phyloP scores from a whole-genome alignment of 768 basidiomycete species.

The Russula sp. region DNA sequence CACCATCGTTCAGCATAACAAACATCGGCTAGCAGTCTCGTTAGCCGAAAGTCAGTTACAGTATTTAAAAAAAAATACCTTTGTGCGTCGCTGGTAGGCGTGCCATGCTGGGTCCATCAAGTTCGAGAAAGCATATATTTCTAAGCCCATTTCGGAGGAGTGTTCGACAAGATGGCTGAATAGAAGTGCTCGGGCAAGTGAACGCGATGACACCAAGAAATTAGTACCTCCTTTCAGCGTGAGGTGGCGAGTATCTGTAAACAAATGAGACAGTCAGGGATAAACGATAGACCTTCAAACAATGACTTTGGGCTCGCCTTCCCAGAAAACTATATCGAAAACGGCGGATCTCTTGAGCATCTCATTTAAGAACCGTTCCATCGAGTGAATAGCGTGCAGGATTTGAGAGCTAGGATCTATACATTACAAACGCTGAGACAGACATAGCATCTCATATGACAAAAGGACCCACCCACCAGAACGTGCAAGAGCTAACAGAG shows the following conservation, averaged over 20 bases:
- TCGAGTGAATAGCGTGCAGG: conserved; percentile 47
- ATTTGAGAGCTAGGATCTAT: conserved; percentile 54
- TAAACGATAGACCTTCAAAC: not conserved
- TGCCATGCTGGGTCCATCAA: conserved; percentile 44
- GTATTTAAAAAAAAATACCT: not conserved
- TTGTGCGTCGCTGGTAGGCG: conserved; percentile 40
- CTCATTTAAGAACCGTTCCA: conserved; percentile 47
- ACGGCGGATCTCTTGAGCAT: conserved; percentile 43
- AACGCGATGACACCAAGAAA: conserved; percentile 39
- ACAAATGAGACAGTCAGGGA: not conserved
- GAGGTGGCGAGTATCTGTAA: conserved; percentile 38
- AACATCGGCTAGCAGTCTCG: conserved; percentile 52
- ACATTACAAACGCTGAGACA: not conserved
- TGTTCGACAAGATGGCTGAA: conserved; percentile 37
- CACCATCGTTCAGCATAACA: conserved; percentile 50
- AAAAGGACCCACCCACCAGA: conserved; percentile 35
- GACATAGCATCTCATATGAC: not conserved
- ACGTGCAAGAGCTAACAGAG: conserved; percentile 50
- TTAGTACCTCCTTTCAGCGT: conserved; percentile 34
- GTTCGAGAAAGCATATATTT: conserved; percentile 40
- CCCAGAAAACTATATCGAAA: conserved; percentile 61
- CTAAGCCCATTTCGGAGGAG: conserved; percentile 30
- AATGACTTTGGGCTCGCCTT: conserved; percentile 31
- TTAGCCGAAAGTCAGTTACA: conserved; percentile 13
- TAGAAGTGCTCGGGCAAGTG: conserved; percentile 45